Evolutionary conservation across 108 stramenopile genomes (phyloP).

Genomic region (Pelagomonas calceolata): DNA sequence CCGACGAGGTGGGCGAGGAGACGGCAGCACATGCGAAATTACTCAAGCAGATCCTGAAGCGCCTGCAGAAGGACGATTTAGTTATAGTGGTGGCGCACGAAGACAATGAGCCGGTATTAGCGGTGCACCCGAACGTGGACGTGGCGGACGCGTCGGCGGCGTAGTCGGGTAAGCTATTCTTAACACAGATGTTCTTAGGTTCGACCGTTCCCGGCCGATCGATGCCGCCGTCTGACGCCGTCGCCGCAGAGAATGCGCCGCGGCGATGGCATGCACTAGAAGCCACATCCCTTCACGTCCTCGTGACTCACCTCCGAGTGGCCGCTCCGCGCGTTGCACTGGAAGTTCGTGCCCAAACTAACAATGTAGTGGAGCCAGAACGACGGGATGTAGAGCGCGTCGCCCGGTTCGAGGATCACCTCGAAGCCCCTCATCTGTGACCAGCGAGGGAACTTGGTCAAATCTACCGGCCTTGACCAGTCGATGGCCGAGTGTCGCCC

Average conservation of each 20-base stretch:
- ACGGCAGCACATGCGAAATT: neutral
- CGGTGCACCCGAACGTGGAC: neutral
- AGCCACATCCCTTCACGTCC: neutral
- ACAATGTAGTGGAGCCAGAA: conserved; percentile 93
- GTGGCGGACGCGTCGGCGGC: too few species aligned
- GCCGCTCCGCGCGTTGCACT: conserved; percentile 19
- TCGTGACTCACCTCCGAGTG: neutral
- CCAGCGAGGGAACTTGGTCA: conserved; percentile 60
- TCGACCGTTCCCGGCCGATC: too few species aligned
- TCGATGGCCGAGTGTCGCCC: conserved; percentile 69
- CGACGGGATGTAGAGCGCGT: conserved; percentile 84
- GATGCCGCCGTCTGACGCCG: too few species aligned
- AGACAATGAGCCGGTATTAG: neutral
- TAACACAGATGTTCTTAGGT: too few species aligned
- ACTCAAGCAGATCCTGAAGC: neutral
- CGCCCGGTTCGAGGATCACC: conserved; percentile 83
- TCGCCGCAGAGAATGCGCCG: too few species aligned
- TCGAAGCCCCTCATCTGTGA: conserved; percentile 58
- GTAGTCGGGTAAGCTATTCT: too few species aligned
- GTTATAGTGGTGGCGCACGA: neutral
- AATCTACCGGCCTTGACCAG: conserved; percentile 69
- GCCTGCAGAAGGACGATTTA: neutral
- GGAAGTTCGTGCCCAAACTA: conserved; percentile 76
- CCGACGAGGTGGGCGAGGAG: neutral
- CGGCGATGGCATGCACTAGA: too few species aligned